Base-by-base conservation (phyloP, 2,329 filamentous ascomycete species). In the Venturia aucupariae region DNA sequence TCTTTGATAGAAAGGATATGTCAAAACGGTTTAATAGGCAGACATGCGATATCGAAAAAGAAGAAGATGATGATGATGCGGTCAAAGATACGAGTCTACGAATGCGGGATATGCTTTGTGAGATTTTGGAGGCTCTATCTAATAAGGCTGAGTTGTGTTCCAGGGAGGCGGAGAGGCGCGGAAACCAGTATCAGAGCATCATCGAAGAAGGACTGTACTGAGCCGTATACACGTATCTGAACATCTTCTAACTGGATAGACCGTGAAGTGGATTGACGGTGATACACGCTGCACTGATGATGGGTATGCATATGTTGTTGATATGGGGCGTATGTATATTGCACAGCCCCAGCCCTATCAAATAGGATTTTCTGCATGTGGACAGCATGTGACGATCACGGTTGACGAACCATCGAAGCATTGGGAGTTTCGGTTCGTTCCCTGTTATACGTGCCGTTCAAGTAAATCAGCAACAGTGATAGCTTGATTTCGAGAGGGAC, bases 271-370 rank as follows among this genome's bases (percentile, higher is more conserved):
- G 51, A n/a, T 48, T 55, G 51, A 57, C 51, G 51, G 51, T 57
- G 51, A 57, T 57, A 57, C 51, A 32, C 51, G 51, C 51, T 57
- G 51, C 51, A 57, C 15, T 32, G 51, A 57, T 35, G 17, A 35
- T n/a, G 51, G 51, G 51, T 35, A 27, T 57, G 51, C 51, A 57
- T 57, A 38, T 35, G 30, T 35, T 35, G 27, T 19, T 57, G 51
- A 30, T 27, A n/a, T 55, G 27, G 15, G 3, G 17, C 13, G 51
- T 19, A 6, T 1, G 7, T 3, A 24, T 48, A 10, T 55, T 35
- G 51, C 51, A 57, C 27, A 35, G 51, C 51, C 51, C 30, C 51
- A 57, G 19, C 13, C 30, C 22, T 17, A 51, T 27, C 24, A 24
- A n/a, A n/a, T 7, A n/a, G 51, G 27, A 35, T 57, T 57, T n/a